phyloP scores from a whole-genome alignment of 495 filamentous ascomycete species.

The Peziza echinospora region DNA sequence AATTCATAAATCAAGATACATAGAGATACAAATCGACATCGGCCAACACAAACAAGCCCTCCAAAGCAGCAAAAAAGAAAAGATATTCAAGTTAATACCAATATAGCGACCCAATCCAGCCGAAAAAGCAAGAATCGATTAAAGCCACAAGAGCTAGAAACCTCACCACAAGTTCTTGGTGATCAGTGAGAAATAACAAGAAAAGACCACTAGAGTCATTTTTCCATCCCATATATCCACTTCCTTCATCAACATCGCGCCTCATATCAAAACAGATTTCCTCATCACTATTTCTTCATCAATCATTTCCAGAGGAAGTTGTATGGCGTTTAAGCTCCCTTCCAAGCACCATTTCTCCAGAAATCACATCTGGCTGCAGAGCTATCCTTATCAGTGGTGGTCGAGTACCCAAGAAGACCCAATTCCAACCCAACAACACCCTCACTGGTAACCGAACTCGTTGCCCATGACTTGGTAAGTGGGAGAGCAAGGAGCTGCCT shows the following conservation, averaged over 20 bases:
- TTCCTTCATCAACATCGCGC: neutral
- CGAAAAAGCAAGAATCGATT: slow-evolving; percentile 1
- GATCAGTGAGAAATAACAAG: too few species aligned
- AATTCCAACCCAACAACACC: slow-evolving; percentile 7
- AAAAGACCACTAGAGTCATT: neutral
- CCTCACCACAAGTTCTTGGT: neutral
- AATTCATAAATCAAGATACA: too few species aligned
- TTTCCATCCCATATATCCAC: neutral
- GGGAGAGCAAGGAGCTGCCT: slow-evolving; percentile 5
- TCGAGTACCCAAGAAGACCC: slow-evolving; percentile 1
- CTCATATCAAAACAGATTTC: neutral
- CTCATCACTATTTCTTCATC: neutral
- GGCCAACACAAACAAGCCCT: too few species aligned
- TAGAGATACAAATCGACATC: too few species aligned
- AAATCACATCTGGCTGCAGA: slow-evolving; percentile 7
- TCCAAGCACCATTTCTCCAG: slow-evolving; percentile 12
- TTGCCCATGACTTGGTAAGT: slow-evolving; percentile 4
- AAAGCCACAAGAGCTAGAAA: neutral
- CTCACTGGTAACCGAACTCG: neutral
- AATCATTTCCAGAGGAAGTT: neutral
- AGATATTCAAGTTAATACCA: too few species aligned
- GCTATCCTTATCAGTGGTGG: slow-evolving; percentile 4
- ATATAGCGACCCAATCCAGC: too few species aligned
- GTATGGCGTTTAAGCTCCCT: slow-evolving; percentile 1
- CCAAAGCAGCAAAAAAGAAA: too few species aligned